Percentiles rank a stretch among this genome's conserved stretches.
Conservation (phyloP, 805 yeast species). For the Starmerella davenportii region DNA sequence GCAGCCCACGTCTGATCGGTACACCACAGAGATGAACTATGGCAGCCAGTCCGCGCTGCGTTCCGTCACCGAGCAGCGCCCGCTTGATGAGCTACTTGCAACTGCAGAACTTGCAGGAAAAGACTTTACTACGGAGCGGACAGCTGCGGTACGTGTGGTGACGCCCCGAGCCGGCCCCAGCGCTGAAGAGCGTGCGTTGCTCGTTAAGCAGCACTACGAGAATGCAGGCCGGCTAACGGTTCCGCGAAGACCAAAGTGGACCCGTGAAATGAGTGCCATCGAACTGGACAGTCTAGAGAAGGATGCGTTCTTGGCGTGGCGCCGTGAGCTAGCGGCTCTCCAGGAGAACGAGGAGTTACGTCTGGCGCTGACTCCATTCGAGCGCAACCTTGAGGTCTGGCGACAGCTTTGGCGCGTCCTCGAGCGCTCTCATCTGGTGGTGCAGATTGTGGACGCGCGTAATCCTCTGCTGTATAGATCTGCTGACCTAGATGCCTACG, state of each 20-base stretch:
- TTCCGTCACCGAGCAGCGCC: slow-evolving; percentile 86
- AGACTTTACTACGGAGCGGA: slow-evolving; percentile 84
- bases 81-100: slow-evolving; percentile 81
- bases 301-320: slow-evolving; percentile 84
- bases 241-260: slow-evolving; percentile 90
- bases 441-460: slow-evolving; percentile 95
- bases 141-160: slow-evolving; percentile 66
- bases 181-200: slow-evolving; percentile 43
- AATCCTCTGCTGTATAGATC: slow-evolving; percentile 84
- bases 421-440: slow-evolving; percentile 83
- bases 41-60: slow-evolving; percentile 63
- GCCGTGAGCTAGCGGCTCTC: slow-evolving; percentile 68
- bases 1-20: slow-evolving; percentile 51
- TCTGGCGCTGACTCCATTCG: slow-evolving; percentile 66
- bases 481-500: slow-evolving; percentile 69
- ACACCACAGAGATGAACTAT: slow-evolving; percentile 52
- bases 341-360: slow-evolving; percentile 73
- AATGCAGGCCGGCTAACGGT: slow-evolving; percentile 46
- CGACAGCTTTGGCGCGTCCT: slow-evolving; percentile 95
- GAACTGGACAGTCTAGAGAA: slow-evolving; percentile 77
- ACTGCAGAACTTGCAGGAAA: slow-evolving; percentile 94
- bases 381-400: slow-evolving; percentile 95
- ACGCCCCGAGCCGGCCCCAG: slow-evolving; percentile 29
- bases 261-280: slow-evolving; percentile 43
- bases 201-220: slow-evolving; percentile 41